A percentile compares a stretch with the other conserved stretches of the same genome.
Conservation (phyloP, 2,329 filamentous ascomycete genomes). For the Huntiella decipiens region DNA sequence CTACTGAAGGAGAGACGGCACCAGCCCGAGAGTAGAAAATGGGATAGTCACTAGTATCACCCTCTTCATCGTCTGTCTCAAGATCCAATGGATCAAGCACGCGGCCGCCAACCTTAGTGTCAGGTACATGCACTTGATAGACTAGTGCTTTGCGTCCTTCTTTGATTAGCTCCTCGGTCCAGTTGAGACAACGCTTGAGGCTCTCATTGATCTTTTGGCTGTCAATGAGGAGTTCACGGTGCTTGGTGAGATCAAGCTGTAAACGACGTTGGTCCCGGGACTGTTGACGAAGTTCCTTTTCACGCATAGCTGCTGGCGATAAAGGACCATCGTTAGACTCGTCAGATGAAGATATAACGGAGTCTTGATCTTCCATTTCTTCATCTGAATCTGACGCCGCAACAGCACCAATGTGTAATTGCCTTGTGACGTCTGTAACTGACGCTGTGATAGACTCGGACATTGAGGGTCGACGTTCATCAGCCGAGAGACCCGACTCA, state of each 20-base stretch:
- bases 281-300: conserved; percentile 33
- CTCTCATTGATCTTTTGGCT: conserved; percentile 93
- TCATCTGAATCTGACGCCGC: conserved; percentile 25
- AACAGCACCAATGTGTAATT: conserved; percentile 27
- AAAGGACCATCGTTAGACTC: conserved; percentile 24
- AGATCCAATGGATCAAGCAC: conserved; percentile 55
- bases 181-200: conserved; percentile 70
- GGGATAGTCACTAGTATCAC: conserved; percentile 5
- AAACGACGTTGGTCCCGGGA: conserved; percentile 64
- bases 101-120: conserved; percentile 64
- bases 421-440: conserved; percentile 22
- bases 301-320: conserved; percentile 22
- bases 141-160: conserved; percentile 76
- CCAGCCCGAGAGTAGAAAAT: conserved; percentile 11
- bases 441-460: not conserved
- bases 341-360: conserved; percentile 32
- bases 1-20: conserved; percentile 5
- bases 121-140: conserved; percentile 60
- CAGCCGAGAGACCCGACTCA: conserved; percentile 3
- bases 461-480: not conserved
- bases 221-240: conserved; percentile 73
- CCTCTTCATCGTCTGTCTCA: conserved; percentile 20
- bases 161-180: conserved; percentile 77
- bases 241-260: conserved; percentile 69
- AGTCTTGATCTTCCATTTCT: conserved; percentile 24